Percentiles rank a stretch among this genome's conserved stretches.
phyloP scores from a whole-genome alignment of 495 filamentous ascomycete species.

The Acidomyces sp. region DNA sequence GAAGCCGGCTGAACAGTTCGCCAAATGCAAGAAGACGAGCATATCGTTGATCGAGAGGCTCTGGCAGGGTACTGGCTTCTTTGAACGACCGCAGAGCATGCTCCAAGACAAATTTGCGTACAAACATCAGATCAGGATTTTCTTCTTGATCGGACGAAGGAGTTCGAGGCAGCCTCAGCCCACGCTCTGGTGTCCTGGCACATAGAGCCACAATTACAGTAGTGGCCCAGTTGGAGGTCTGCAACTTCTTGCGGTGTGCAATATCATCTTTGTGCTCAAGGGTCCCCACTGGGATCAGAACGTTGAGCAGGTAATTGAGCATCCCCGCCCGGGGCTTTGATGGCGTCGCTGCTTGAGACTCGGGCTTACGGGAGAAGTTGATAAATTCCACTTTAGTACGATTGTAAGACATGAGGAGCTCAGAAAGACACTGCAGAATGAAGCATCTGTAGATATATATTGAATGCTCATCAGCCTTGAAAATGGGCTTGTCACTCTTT shows the following conservation, averaged over 20 bases:
- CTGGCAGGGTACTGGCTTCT: slow-evolving; percentile 65
- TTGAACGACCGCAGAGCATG: slow-evolving; percentile 85
- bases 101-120: slow-evolving; percentile 87
- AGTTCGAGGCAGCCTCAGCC: slow-evolving; percentile 23
- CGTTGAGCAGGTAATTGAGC: slow-evolving; percentile 82
- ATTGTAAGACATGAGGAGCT: slow-evolving; percentile 86
- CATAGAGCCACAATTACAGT: slow-evolving; percentile 77
- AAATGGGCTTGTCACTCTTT: slow-evolving; percentile 60
- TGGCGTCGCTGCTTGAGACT: slow-evolving; percentile 69
- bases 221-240: slow-evolving; percentile 73
- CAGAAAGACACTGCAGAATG: slow-evolving; percentile 81
- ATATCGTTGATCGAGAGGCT: slow-evolving; percentile 78
- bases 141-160: slow-evolving; percentile 52
- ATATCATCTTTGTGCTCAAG: slow-evolving; percentile 64
- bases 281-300: slow-evolving; percentile 65
- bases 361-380: slow-evolving; percentile 86
- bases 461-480: slow-evolving; percentile 86
- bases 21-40: slow-evolving; percentile 69
- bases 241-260: slow-evolving; percentile 63
- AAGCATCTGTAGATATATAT: slow-evolving; percentile 96
- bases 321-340: slow-evolving; percentile 88
- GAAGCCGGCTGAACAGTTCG: slow-evolving; percentile 86
- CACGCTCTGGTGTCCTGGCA: slow-evolving; percentile 65
- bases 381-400: slow-evolving; percentile 96
- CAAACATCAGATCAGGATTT: slow-evolving; percentile 66